These are phyloP conservation scores for Penicillium samsonianum DNA, from an alignment of 495 filamentous ascomycete species.

Conservation along the genomic window DNA sequence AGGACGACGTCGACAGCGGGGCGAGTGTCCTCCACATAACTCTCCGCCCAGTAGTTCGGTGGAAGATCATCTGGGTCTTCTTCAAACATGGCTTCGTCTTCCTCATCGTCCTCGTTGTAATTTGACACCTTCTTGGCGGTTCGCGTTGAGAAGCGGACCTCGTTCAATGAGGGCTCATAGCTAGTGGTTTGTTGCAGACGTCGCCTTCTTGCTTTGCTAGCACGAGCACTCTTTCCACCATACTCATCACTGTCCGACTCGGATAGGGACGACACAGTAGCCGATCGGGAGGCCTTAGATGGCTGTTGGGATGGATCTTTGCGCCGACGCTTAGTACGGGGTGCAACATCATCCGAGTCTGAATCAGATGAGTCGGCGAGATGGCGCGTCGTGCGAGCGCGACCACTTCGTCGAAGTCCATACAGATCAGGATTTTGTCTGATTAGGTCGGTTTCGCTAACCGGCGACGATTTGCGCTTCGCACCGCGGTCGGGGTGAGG, in stretches of 20 bases:
- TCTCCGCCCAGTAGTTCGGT: slow-evolving; percentile 63
- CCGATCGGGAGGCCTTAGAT: slow-evolving; percentile 50
- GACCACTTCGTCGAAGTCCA: slow-evolving; percentile 83
- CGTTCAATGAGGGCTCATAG: slow-evolving; percentile 60
- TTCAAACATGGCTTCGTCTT: slow-evolving; percentile 68
- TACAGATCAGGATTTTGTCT: slow-evolving; percentile 93
- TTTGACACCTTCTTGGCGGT: slow-evolving; percentile 82
- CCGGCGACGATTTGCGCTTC: slow-evolving; percentile 73
- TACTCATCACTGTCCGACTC: slow-evolving; percentile 65
- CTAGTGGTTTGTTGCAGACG: slow-evolving; percentile 62
- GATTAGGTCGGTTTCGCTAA: slow-evolving; percentile 81
- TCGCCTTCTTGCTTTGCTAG: slow-evolving; percentile 71
- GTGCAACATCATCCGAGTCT: slow-evolving; percentile 47
- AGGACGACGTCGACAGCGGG: slow-evolving; percentile 88
- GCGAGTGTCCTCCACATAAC: slow-evolving; percentile 65
- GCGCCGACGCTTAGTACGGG: slow-evolving; percentile 45
- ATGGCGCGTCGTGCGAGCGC: slow-evolving; percentile 52
- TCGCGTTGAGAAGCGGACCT: slow-evolving; percentile 88
- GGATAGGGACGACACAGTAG: slow-evolving; percentile 44
- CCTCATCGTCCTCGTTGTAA: slow-evolving; percentile 87
- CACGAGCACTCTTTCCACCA: slow-evolving; percentile 67
- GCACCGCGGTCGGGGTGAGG: slow-evolving; percentile 60
- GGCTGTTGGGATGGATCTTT: slow-evolving; percentile 40
- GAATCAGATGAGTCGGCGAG: slow-evolving; percentile 78
- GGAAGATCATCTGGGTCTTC: slow-evolving; percentile 60